Evolutionary conservation across 2,329 filamentous ascomycete species (phyloP).

Genomic region (Penicillium corylophilum): DNA sequence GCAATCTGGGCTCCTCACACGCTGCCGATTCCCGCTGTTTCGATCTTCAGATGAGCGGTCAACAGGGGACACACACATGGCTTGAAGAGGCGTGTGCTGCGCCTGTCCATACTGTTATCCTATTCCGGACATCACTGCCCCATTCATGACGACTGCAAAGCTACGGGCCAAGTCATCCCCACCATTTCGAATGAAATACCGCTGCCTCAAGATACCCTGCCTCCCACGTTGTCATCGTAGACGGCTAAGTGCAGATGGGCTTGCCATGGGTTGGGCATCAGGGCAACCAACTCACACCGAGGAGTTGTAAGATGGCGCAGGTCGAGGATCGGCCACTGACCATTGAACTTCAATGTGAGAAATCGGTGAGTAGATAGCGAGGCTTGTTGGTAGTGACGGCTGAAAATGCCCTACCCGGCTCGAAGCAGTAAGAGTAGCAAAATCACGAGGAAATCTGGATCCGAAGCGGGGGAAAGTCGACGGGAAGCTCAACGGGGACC

Average conservation of each 20-base stretch:
- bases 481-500: background rate
- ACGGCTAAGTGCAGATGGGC: background rate
- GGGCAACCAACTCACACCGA: background rate
- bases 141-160: background rate
- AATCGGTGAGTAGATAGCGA: background rate
- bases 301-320: background rate
- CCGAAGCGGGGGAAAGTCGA: background rate
- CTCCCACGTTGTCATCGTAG: background rate
- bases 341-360: background rate
- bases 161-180: background rate
- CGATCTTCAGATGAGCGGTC: slow-evolving; percentile 3
- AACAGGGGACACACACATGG: background rate
- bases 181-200: background rate
- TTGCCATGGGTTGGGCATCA: background rate
- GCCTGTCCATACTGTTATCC: background rate
- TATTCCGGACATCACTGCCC: background rate
- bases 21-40: background rate
- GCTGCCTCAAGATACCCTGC: background rate
- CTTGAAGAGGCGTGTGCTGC: background rate
- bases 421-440: background rate
- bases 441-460: background rate
- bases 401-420: background rate
- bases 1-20: background rate
- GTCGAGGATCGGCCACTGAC: background rate
- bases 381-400: background rate